Percentiles rank a stretch among this genome's conserved stretches.
phyloP scores from a whole-genome alignment of 2,329 filamentous ascomycete genomes.

The Xylariaceae sp. region DNA sequence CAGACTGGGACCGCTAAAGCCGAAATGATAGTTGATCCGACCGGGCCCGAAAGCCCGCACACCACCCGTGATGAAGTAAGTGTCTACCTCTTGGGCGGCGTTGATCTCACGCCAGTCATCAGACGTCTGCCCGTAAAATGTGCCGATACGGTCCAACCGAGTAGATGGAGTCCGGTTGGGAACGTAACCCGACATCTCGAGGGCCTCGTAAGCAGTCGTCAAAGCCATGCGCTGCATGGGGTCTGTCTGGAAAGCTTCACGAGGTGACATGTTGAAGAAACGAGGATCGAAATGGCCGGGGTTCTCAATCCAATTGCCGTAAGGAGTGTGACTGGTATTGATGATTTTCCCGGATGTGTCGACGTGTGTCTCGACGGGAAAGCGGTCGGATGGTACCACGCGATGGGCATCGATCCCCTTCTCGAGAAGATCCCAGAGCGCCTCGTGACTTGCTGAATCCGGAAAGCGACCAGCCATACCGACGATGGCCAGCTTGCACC shows the following conservation, averaged over 20 bases:
- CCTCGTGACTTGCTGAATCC: constrained; percentile 61
- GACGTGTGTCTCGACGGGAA: constrained; percentile 62
- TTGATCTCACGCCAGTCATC: constrained; percentile 76
- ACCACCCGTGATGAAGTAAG: constrained; percentile 46
- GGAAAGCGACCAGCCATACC: constrained; percentile 76
- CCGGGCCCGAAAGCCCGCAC: constrained; percentile 44
- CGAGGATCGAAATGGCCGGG: constrained; percentile 73
- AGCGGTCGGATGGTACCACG: constrained; percentile 61
- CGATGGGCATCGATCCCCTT: constrained; percentile 69
- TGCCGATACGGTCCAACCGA: constrained; percentile 53
- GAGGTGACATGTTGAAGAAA: constrained; percentile 82
- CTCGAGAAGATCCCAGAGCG: constrained; percentile 67
- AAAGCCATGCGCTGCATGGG: constrained; percentile 73
- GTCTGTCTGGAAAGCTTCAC: constrained; percentile 72
- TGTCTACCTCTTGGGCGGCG: constrained; percentile 57
- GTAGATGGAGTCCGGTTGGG: constrained; percentile 67
- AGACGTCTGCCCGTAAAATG: constrained; percentile 69
- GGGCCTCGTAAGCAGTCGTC: constrained; percentile 70
- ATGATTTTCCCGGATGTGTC: constrained; percentile 65
- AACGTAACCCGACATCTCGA: constrained; percentile 74
- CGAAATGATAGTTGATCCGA: constrained; percentile 38
- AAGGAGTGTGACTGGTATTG: constrained; percentile 71
- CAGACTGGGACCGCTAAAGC: constrained; percentile 30
- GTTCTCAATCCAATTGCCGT: constrained; percentile 67
- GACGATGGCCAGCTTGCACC: constrained; percentile 75